A percentile compares a stretch with the other conserved stretches of the same genome.
Conservation (phyloP, 768 basidiomycete genomes). For the Podaxis sp. region DNA sequence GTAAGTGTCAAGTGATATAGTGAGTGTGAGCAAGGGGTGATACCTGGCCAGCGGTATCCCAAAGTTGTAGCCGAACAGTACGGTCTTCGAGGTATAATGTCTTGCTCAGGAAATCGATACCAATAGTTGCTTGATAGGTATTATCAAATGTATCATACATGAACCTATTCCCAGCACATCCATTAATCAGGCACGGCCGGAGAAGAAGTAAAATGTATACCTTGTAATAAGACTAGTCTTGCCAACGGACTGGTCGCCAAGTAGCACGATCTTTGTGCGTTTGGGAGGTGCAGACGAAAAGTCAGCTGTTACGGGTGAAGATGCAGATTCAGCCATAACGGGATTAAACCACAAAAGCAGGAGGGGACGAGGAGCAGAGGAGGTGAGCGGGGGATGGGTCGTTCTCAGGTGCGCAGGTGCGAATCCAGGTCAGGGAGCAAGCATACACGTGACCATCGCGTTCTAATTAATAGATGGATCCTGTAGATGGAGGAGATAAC, state of each 20-base stretch:
- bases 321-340: conserved; percentile 41
- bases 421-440: not conserved
- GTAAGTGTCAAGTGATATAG: not conserved
- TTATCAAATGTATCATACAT: conserved; percentile 99
- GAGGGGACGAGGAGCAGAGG: not conserved
- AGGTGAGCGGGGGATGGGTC: not conserved
- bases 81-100: conserved; percentile 99
- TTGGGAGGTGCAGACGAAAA: conserved; percentile 89
- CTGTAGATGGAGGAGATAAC: not conserved
- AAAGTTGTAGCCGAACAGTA: conserved; percentile 94
- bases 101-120: conserved; percentile 99
- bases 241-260: conserved; percentile 97
- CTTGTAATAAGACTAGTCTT: conserved; percentile 99
- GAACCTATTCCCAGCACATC: conserved; percentile 48
- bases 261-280: conserved; percentile 93
- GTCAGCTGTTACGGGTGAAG: conserved; percentile 75
- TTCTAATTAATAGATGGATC: conserved; percentile 3
- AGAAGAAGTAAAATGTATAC: conserved; percentile 37
- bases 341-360: not conserved
- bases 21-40: conserved; percentile 18
- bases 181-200: not conserved
- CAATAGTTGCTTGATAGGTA: conserved; percentile 96
- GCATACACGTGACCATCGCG: conserved; percentile 4
- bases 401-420: not conserved
- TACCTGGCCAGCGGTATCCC: conserved; percentile 98